Conservation (phyloP, 1,139 yeast genomes). For the Debaryomyces udenii region DNA sequence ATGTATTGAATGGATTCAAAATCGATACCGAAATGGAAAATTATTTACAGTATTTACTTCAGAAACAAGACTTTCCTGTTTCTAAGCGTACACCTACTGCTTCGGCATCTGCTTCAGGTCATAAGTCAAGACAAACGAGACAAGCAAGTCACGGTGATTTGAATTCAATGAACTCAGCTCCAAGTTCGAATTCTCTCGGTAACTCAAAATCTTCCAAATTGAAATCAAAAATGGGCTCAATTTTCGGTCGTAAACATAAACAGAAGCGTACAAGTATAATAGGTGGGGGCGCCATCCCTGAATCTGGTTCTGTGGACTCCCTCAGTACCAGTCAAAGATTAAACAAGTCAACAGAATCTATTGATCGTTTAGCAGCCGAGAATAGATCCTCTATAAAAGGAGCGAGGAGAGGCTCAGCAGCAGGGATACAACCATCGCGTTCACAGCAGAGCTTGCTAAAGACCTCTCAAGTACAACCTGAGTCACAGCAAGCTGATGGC, state of each 20-base stretch:
- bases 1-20: constrained; percentile 53
- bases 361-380: constrained; percentile 4
- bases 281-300: constrained; percentile 33
- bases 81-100: constrained; percentile 3
- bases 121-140: constrained; percentile 7
- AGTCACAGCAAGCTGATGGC: background rate
- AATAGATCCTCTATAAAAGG: constrained; percentile 1
- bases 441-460: background rate
- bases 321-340: constrained; percentile 7
- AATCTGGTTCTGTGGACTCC: constrained; percentile 33
- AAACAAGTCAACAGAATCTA: constrained; percentile 10
- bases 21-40: constrained; percentile 42
- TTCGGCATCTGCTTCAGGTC: background rate
- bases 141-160: constrained; percentile 9
- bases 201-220: constrained; percentile 45
- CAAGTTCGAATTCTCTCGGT: constrained; percentile 10
- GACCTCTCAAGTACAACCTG: background rate
- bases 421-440: background rate
- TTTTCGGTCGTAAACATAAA: constrained; percentile 67
- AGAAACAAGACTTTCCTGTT: constrained; percentile 7
- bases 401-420: constrained; percentile 1
- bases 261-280: constrained; percentile 30
- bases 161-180: constrained; percentile 6
- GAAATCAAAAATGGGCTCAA: constrained; percentile 82
- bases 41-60: constrained; percentile 39